A percentile compares a stretch with the other conserved stretches of the same genome.
phyloP scores from a whole-genome alignment of 495 filamentous ascomycete species.

The Penicillium lagena region DNA sequence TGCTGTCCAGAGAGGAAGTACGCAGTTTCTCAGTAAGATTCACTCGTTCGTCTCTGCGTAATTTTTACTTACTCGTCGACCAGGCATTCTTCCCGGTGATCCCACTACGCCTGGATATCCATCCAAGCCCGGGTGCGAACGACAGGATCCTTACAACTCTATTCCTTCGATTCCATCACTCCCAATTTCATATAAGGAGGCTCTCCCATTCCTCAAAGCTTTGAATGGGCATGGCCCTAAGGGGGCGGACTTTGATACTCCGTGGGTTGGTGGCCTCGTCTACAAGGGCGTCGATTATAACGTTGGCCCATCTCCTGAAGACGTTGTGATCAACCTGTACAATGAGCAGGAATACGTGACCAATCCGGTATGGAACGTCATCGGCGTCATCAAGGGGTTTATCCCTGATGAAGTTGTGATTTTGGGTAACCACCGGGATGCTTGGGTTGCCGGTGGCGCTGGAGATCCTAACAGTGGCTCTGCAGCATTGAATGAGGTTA shows the following conservation, averaged over 20 bases:
- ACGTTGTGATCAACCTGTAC: slow-evolving; percentile 70
- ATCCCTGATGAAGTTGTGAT: slow-evolving; percentile 82
- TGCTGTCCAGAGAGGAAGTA: slow-evolving; percentile 88
- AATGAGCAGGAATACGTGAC: slow-evolving; percentile 87
- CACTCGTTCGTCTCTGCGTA: neutral
- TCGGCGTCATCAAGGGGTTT: slow-evolving; percentile 89
- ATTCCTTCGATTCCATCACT: slow-evolving; percentile 87
- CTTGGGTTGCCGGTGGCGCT: slow-evolving; percentile 87
- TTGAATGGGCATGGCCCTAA: slow-evolving; percentile 83
- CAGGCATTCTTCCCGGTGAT: slow-evolving; percentile 58
- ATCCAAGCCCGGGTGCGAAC: slow-evolving; percentile 82
- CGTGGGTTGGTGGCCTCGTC: slow-evolving; percentile 66
- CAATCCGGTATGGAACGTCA: slow-evolving; percentile 90
- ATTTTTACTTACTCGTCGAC: neutral
- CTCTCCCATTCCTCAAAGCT: slow-evolving; percentile 75
- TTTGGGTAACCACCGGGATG: slow-evolving; percentile 93
- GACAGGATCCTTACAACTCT: slow-evolving; percentile 57
- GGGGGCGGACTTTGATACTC: slow-evolving; percentile 67
- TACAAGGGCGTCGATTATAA: slow-evolving; percentile 88
- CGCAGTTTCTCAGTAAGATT: slow-evolving; percentile 66
- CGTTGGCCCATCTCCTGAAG: slow-evolving; percentile 77
- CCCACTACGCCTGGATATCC: slow-evolving; percentile 91
- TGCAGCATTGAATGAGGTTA: slow-evolving; percentile 80
- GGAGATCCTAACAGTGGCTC: slow-evolving; percentile 84
- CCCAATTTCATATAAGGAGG: slow-evolving; percentile 85